Base-by-base conservation (phyloP, 345 rosid species). In the Raphanus sativus region DNA sequence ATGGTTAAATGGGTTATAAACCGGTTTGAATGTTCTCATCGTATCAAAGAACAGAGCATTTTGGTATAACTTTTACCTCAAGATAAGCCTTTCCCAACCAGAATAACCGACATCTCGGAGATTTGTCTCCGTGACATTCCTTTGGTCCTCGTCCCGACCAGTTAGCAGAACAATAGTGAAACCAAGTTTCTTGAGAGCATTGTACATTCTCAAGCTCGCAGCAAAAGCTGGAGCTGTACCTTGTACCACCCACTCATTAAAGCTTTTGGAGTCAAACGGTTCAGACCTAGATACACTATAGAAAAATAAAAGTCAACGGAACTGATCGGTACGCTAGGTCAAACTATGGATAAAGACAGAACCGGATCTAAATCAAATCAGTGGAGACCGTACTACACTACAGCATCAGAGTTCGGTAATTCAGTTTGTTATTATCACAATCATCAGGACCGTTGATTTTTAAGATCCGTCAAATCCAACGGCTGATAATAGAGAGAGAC, bases 111-210 rank as follows among this genome's bases (percentile, higher is more conserved):
- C 83, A 4, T 58, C 25, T 90, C 13, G 89, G 68, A 65, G 92
- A 84, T 90, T 90, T 33, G 68, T 73, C n/a, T 8, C 84, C 0
- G 98, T 91, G 64, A 10, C 78, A 29, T 75, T 86, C 81, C 96
- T 89, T 64, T 87, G 90, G 42, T 34, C 16, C 75, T 91, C 97
- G 62, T 84, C 82, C 3, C 98, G 81, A 55, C 97, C 97, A 0
- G 98, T 91, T 74, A 94, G 55, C 24, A 91, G 48, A 81, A 94
- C 68, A 52, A 91, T 74, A 4, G 85, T 87, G 80, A 87, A 89
- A 48, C 93, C 90, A 75, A 90, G 77, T 76, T 84, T 81, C 80
- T 85, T 84, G 50, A 91, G 85, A 73, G 83, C 86, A 38, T 86
- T 81, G 84, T 91, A 90, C 30, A 91, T 73, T 12, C 73, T 83